A percentile compares a stretch with the other conserved stretches of the same genome.
Conservation (phyloP, 2,329 filamentous ascomycete genomes). For the Pseudogymnoascus sp. region DNA sequence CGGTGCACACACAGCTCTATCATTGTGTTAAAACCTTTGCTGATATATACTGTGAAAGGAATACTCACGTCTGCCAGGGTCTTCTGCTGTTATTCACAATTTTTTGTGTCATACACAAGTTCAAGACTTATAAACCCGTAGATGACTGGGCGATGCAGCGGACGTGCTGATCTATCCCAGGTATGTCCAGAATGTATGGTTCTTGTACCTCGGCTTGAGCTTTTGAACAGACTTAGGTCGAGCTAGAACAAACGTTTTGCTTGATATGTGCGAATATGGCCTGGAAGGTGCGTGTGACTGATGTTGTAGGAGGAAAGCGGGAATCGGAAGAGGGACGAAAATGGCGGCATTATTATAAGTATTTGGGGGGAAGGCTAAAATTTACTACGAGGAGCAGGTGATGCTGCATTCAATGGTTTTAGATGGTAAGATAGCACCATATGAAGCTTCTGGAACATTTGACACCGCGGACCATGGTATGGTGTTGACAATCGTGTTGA, state of each 20-base stretch:
- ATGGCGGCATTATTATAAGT: background rate
- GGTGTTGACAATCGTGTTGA: background rate
- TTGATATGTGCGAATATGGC: background rate
- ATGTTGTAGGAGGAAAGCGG: background rate
- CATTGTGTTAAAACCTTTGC: background rate
- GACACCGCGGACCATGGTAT: background rate
- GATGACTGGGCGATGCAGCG: background rate
- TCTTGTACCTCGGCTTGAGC: background rate
- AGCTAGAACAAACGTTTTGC: background rate
- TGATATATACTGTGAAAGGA: background rate
- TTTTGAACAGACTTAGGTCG: background rate
- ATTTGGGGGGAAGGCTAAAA: background rate
- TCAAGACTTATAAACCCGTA: background rate
- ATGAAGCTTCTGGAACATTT: background rate
- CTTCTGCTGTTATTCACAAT: slow-evolving; percentile 1
- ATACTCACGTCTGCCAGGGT: background rate
- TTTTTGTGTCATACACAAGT: background rate
- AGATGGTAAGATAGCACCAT: background rate
- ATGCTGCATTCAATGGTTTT: background rate
- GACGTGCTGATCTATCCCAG: background rate
- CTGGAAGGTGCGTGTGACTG: background rate
- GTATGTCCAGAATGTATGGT: background rate
- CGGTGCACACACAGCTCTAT: background rate
- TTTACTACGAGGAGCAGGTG: background rate
- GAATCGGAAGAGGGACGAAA: background rate